Base-by-base conservation (phyloP, 2,329 filamentous ascomycete genomes). In the Aureobasidium subglaciale region DNA sequence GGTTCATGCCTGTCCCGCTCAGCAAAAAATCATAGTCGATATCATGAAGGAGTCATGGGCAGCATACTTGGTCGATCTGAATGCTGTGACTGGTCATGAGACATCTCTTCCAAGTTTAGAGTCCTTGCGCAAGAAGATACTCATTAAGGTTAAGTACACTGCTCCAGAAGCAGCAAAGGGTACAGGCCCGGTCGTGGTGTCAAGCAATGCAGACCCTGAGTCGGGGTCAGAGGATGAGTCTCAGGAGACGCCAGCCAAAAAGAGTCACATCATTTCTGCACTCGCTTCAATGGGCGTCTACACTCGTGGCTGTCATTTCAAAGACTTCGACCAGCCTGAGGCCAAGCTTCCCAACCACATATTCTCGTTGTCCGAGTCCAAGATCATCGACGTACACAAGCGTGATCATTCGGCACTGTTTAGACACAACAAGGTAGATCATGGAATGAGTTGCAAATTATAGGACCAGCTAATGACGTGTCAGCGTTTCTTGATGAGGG, bases 31-130 rank as follows among this genome's bases (percentile, higher is more conserved):
- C 49, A 96, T 97, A 88, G 91, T 96, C 10, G 81, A 88, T 56
- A 95, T 97, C 60, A 96, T 99, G 87, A 84, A 84, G 61, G 84
- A 96, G 62, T 86, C 88, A 60, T 99, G 91, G 90, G 81, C 79
- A 37, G 84, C 81, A 0, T 73, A 87, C 63, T 76, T 97, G 5
- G 76, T 96, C 10, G 84, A 89, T 73, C 34, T 78, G 72, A 75
- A 63, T 8, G 59, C 60, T 15, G 62, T 61, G 22, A 64, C 63
- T 24, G 82, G 66, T 75, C 83, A 75, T 8, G 63, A 69, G 5
- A 79, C 92, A 24, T 86, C 88, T 0, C 79, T 82, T 29, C 83
- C 95, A 0, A 63, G 67, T 0, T 60, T 75, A n/a, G 81, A 82
- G 13, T 82, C 90, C 11, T 71, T 97, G 50, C 79, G 79, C 52